These are phyloP conservation scores for Fusarium torreyae DNA, from an alignment of 2,329 filamentous ascomycete genomes.

Conservation along the genomic window DNA sequence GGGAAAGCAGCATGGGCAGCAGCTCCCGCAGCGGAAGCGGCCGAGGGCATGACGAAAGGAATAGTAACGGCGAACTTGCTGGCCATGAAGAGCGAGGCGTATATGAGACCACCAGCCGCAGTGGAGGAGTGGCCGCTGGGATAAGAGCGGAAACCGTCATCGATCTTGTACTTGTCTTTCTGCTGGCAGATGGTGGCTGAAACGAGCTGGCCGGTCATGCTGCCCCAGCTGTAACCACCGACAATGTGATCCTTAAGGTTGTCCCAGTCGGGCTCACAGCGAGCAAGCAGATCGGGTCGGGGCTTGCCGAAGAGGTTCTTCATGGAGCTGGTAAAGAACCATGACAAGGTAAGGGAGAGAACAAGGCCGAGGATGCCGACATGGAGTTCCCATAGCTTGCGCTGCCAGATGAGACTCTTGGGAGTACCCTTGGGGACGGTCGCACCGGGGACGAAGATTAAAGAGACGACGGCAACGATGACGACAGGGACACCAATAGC, in stretches of 20 bases:
- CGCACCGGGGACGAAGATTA: constrained; percentile 80
- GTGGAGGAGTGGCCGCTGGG: constrained; percentile 71
- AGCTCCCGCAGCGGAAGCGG: constrained; percentile 62
- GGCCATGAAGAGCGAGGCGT: constrained; percentile 89
- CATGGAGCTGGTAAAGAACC: constrained; percentile 87
- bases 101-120: constrained; percentile 84
- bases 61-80: constrained; percentile 84
- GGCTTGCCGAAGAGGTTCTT: constrained; percentile 82
- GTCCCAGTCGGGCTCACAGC: constrained; percentile 82
- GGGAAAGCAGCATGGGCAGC: constrained; percentile 79
- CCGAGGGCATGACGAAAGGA: constrained; percentile 73
- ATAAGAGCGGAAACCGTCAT: constrained; percentile 90
- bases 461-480: constrained; percentile 77
- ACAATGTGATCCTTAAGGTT: constrained; percentile 74
- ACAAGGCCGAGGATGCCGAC: constrained; percentile 86
- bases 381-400: constrained; percentile 93
- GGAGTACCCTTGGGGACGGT: constrained; percentile 76
- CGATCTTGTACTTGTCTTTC: constrained; percentile 70
- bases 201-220: constrained; percentile 77
- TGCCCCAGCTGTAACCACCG: constrained; percentile 70
- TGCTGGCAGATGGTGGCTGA: constrained; percentile 82
- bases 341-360: constrained; percentile 78
- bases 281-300: constrained; percentile 85
- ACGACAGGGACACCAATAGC: constrained; percentile 74
- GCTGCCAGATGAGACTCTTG: constrained; percentile 77